Base-by-base conservation (phyloP, 768 basidiomycete species). In the Coprinopsis cinerea region DNA sequence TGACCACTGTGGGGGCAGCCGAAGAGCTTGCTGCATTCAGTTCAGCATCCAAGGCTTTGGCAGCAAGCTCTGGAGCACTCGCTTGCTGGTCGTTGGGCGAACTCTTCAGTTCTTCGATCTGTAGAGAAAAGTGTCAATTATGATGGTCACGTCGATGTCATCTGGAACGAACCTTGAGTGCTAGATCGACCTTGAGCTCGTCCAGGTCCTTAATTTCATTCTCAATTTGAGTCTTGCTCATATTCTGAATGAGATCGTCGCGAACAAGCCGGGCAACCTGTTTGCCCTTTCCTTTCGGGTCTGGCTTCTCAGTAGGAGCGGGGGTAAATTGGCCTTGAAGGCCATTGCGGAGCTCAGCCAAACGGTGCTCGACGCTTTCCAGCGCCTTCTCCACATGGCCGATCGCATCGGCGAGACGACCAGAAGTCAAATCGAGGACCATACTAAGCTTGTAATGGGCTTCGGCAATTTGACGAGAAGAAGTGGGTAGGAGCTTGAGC, bases 371-470 rank as follows among this genome's bases (percentile, higher is more conserved):
- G 2, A 96, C 85, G 55, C 89, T 92, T 57, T 79, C 78, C 15
- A 92, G 69, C 0, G 92, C 92, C 51, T 79, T 78, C 64, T 88
- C 81, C 1, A 87, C 91, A 49, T 96, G 90, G 13, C 64, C 56
- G 36, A 97, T 88, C 2, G 94, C 85, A 49, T 91, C 88, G 13
- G 82, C 74, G 4, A 94, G 80, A 10, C 86, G 79, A 2, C 90
- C 89, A 0, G 92, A 80, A 0, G 90, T 92, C 53, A 95, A 79
- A 63, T 97, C 94, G 34, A 93, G 83, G 11, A 89, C 92, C 63
- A 95, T 91, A 60, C 89, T 92, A 54, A 97, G 77, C 62, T 94
- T 93, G 63, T 92, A 96, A 64, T 96, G 92, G 4, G 85, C 91
- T 62, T 93, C 92, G 0, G 94, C 92, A 56, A 96, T 85, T 57